phyloP scores from a whole-genome alignment of 768 basidiomycete genomes.

The Artomyces pyxidatus region DNA sequence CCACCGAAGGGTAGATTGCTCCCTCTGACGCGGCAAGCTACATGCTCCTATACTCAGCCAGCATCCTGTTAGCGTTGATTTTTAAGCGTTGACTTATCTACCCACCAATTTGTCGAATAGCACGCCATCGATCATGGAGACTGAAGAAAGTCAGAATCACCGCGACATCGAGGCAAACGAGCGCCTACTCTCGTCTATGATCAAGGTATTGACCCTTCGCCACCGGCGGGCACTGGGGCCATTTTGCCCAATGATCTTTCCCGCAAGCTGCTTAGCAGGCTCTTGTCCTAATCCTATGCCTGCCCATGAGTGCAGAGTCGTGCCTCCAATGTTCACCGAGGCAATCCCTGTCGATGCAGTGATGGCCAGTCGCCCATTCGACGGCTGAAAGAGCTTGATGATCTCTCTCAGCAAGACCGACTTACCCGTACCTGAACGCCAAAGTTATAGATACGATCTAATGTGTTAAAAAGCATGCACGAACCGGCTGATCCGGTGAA shows the following conservation, averaged over 20 bases:
- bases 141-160: conserved; percentile 28
- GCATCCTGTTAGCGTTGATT: too few species aligned
- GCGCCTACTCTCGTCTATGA: conserved; percentile 77
- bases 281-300: conserved; percentile 73
- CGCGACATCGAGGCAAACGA: not conserved
- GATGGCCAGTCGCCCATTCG: conserved; percentile 42
- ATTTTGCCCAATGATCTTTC: conserved; percentile 14
- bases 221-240: conserved; percentile 47
- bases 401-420: conserved; percentile 75
- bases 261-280: conserved; percentile 33
- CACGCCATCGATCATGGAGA: conserved; percentile 82
- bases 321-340: conserved; percentile 74
- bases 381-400: conserved; percentile 36
- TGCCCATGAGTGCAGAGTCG: conserved; percentile 76
- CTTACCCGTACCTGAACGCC: conserved; percentile 62
- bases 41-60: conserved; percentile 42
- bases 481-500: conserved; percentile 82
- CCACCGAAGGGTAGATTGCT: conserved; percentile 67
- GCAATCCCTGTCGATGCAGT: conserved; percentile 80
- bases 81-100: too few species aligned
- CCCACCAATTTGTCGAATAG: conserved; percentile 77
- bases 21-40: conserved; percentile 52
- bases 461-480: conserved; percentile 5
- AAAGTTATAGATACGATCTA: not conserved
- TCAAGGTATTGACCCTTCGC: conserved; percentile 52